Base-by-base conservation (phyloP, 164 flowering plant genomes). In the Macadamia tetraphylla region DNA sequence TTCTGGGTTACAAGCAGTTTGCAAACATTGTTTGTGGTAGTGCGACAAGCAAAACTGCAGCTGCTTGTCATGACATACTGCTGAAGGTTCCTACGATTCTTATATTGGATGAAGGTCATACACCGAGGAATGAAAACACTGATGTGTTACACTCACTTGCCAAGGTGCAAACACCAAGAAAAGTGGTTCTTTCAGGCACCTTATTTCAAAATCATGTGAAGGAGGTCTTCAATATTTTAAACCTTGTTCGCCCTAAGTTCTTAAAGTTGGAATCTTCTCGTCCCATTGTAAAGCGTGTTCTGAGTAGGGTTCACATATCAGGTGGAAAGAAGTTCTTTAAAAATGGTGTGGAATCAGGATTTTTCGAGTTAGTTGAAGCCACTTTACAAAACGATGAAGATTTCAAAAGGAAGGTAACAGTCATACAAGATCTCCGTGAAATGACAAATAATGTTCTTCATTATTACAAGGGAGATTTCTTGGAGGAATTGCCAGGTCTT, bases 121-220 rank as follows among this genome's bases (percentile, higher is more conserved):
- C 92, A 17, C 96, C 98, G 0, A 76, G 99, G 68, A 92, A 90
- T 66, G 84, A 86, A 64, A 73, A 85, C 42, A 92, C 96, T 13
- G 87, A 90, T 74, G 78, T 89, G 0, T 58, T 89, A 32, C 76
- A 80, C 43, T 85, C 96, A 23, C 88, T 94, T 67, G 79, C 87
- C 6, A 83, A 79, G 64, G 88, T 94, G 9, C 78, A 81, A 63
- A 89, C 97, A 0, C 86, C 87, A 23, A 70, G 92, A 18, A 94
- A 92, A 67, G 97, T 94, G n/a, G 94, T 94, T 1, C 85, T 94
- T 30, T 92, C 99, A 1, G 99, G 98, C 23, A 92, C 99, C 12
- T 74, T 92, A 0, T 94, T 87, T 58, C 99, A 94, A 67, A 94
- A 94, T 69, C 97, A 88, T 74, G 99, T 94, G n/a, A 79, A 81